Percentiles rank a stretch among this genome's conserved stretches.
Conservation (phyloP, 2,329 filamentous ascomycete genomes). For the Fragosphaeria purpurea region DNA sequence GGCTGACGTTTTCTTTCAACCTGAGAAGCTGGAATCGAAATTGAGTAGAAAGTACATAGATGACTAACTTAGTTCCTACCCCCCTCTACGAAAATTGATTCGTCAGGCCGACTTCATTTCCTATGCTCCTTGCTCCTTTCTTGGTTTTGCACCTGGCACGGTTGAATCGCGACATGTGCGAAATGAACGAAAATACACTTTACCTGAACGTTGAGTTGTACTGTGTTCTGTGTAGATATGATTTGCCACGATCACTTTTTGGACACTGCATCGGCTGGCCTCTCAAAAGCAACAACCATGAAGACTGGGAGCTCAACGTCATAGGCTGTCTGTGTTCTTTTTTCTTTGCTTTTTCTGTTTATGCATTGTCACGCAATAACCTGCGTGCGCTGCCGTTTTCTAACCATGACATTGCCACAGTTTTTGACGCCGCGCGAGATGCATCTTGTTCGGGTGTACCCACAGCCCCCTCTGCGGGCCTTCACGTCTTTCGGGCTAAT, state of each 20-base stretch:
- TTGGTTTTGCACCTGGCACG: too few relatives aligned
- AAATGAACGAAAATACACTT: neutral
- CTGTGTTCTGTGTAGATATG: neutral
- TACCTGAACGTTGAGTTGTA: neutral
- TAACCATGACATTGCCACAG: neutral
- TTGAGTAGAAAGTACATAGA: too few relatives aligned
- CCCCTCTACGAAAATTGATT: too few relatives aligned
- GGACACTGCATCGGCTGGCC: neutral
- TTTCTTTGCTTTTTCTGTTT: neutral
- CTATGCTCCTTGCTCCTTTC: too few relatives aligned
- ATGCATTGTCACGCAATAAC: too few relatives aligned
- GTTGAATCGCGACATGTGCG: neutral
- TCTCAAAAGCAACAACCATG: neutral
- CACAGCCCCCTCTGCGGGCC: neutral
- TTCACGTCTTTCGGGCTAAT: slow-evolving; percentile 4
- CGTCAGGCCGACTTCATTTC: too few relatives aligned
- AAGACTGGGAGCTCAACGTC: neutral
- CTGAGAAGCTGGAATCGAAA: too few relatives aligned
- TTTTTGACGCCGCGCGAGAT: neutral
- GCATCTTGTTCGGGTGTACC: neutral
- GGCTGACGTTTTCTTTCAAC: too few relatives aligned
- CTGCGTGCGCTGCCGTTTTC: neutral
- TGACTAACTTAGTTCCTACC: too few relatives aligned
- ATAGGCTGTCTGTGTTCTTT: neutral
- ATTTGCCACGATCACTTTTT: neutral